Percentiles rank a stretch among this genome's conserved stretches.
These are phyloP conservation scores for Pezicula neosporulosa DNA, from an alignment of 2,329 filamentous ascomycete genomes.

Conservation along the genomic window DNA sequence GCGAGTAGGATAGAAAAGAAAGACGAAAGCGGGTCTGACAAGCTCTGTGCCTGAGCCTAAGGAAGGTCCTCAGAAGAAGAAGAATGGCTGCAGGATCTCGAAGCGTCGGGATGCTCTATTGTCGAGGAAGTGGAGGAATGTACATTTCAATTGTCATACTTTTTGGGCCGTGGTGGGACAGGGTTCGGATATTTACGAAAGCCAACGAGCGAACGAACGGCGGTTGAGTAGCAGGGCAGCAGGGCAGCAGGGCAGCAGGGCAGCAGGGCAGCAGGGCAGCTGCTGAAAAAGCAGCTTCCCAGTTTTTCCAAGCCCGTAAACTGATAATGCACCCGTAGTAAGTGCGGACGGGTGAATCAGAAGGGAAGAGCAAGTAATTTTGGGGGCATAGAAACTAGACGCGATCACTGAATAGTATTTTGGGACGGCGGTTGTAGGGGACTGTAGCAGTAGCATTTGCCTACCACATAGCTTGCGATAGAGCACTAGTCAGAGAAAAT, in stretches of 20 bases:
- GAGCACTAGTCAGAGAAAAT: no score
- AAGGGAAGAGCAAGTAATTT: not conserved
- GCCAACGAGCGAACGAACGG: not conserved
- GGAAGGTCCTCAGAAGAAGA: constrained; percentile 5
- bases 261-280: no score
- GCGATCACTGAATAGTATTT: not conserved
- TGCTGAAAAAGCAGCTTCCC: not conserved
- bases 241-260: no score
- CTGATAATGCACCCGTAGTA: not conserved
- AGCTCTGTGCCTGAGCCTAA: constrained; percentile 4
- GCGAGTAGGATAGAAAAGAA: not conserved
- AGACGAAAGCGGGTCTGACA: not conserved
- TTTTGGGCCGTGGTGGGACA: not conserved
- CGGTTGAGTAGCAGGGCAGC: not conserved
- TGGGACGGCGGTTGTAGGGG: no score
- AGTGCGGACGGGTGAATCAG: not conserved
- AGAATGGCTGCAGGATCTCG: not conserved
- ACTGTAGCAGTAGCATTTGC: no score
- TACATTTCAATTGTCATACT: constrained; percentile 12
- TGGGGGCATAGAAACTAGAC: not conserved
- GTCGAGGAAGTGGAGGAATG: constrained; percentile 14
- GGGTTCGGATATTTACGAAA: not conserved
- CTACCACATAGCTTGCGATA: no score
- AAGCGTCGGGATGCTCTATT: not conserved
- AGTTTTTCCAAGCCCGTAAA: not conserved